A percentile compares a stretch with the other conserved stretches of the same genome.
Conservation (phyloP, 176 grass and related monocot genomes). For the Puya raimondii region DNA sequence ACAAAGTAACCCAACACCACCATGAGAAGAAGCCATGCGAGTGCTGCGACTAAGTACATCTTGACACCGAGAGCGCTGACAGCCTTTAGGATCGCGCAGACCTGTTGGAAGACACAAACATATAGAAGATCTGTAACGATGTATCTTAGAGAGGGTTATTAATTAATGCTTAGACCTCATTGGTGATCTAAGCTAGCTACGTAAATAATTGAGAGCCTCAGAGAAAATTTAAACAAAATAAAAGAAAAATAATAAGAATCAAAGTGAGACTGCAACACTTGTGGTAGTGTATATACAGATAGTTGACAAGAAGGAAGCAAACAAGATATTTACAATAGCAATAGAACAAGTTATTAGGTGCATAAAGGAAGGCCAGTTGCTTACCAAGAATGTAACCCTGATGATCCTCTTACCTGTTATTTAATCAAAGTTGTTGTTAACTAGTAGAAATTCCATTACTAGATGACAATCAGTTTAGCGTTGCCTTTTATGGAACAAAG, state of each 20-base stretch:
- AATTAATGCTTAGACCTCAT: no score
- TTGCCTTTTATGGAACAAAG: neutral
- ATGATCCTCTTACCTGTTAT: neutral
- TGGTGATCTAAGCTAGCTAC: no score
- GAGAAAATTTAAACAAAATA: no score
- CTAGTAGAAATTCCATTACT: no score
- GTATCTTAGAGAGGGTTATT: no score
- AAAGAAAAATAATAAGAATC: no score
- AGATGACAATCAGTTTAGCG: neutral
- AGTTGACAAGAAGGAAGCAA: neutral
- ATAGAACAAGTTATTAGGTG: neutral
- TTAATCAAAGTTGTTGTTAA: no score
- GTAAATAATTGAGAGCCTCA: no score
- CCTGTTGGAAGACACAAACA: slow-evolving; percentile 12
- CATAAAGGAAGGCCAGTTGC: neutral
- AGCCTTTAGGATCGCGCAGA: slow-evolving; percentile 32
- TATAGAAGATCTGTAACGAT: no score
- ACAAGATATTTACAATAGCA: neutral
- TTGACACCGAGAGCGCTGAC: slow-evolving; percentile 23
- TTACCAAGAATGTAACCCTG: neutral
- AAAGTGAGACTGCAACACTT: no score
- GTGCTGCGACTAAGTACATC: slow-evolving; percentile 30
- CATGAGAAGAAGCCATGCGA: slow-evolving; percentile 32
- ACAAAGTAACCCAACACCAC: slow-evolving; percentile 35
- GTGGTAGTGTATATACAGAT: no score